A percentile compares a stretch with the other conserved stretches of the same genome.
Conservation (phyloP, 1,284 basidiomycete species). For the Microbotryum silenes-acaulis region DNA sequence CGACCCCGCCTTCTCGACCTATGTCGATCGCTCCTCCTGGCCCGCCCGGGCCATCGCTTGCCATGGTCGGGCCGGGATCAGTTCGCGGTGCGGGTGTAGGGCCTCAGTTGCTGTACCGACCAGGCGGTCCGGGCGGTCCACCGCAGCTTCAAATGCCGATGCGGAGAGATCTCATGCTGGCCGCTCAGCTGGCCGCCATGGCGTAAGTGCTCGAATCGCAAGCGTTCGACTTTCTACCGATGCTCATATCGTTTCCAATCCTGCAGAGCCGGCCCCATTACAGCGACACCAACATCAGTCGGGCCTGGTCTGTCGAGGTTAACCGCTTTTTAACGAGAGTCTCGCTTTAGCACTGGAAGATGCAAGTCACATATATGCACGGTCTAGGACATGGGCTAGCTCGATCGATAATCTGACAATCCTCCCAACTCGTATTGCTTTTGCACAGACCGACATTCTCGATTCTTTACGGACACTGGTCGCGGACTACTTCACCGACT, state of each 20-base stretch:
- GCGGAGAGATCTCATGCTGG: neutral
- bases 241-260: neutral
- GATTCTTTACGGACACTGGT: slow-evolving; percentile 17
- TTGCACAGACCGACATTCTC: slow-evolving; percentile 12
- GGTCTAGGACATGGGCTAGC: neutral
- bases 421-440: neutral
- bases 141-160: neutral
- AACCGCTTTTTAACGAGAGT: slow-evolving; percentile 17
- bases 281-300: slow-evolving; percentile 14
- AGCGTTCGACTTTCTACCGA: too few relatives aligned
- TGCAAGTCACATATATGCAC: too few relatives aligned
- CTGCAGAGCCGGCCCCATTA: slow-evolving; percentile 23
- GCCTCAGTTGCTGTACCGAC: neutral
- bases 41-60: neutral
- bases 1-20: neutral
- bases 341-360: slow-evolving; percentile 14
- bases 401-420: neutral
- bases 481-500: slow-evolving; percentile 26
- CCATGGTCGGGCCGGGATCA: neutral
- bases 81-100: neutral
- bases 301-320: slow-evolving; percentile 18
- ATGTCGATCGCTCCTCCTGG: neutral
- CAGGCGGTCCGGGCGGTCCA: neutral
- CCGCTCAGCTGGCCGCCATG: slow-evolving; percentile 17
- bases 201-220: slow-evolving; percentile 12